Base-by-base conservation (phyloP, 1,284 basidiomycete species). In the Microbotryum silenes-acaulis region DNA sequence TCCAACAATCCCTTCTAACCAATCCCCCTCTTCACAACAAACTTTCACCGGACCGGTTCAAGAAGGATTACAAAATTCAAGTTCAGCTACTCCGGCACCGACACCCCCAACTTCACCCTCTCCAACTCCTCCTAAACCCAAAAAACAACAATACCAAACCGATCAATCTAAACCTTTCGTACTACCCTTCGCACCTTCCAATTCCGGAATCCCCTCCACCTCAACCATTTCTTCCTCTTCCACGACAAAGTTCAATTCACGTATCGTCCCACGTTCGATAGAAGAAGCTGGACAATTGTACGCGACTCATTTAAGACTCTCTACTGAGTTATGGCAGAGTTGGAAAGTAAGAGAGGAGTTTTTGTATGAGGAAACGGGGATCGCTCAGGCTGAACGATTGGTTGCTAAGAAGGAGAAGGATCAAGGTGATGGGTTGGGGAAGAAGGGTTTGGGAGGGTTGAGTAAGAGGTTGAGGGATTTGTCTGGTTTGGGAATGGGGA, bases 131-230 rank as follows among this genome's bases (percentile, higher is more conserved):
- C 85, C 86, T 6, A 96, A 94, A 73, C 91, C 89, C 9, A 97
- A 97, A 79, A 97, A 97, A 75, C 91, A 94, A 73, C 93, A 97
- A 74, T 99, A 92, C 76, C 96, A 98, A 75, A 99, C 96, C 0
- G 96, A 99, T 74, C 96, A 96, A 73, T 85, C 79, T 42, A 82
- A 90, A 9, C 96, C 96, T 1, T 99, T 98, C 74, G 79, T 98
- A 60, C 92, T 99, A 74, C 96, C 96, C 0, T 98, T 96, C 74
- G 89, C 91, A 16, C 74, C 69, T 3, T 69, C 76, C 12, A 74
- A 74, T 60, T 63, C 65, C 59, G 76, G 64, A 33, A 52, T 57
- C 18, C 51, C 74, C 72, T 42, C 37, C 14, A 16, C 37, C 12
- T 42, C 37, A 16, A 42, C 37, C 14, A 42, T 9, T 9, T 42